Base-by-base conservation (phyloP, 1,284 basidiomycete genomes). In the Pholiota adiposa region DNA sequence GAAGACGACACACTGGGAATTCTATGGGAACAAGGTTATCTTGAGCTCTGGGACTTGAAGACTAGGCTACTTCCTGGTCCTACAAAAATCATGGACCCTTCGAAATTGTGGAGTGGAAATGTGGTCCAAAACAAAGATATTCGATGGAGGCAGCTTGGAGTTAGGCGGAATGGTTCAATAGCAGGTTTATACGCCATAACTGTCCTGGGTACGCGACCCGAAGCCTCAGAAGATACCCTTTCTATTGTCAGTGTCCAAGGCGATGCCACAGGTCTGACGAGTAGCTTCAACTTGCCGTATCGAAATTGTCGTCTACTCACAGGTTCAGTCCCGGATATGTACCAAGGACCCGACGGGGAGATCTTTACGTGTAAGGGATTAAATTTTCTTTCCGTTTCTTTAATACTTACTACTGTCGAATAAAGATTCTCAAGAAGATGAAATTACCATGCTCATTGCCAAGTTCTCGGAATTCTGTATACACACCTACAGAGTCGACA, bases 41-140 rank as follows among this genome's bases (percentile, higher is more conserved):
- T 92, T 3, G 85, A 91, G 58, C 64, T 94, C 1, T 96, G 89
- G 85, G 77, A 85, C 40, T 77, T 96, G 27, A 77, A 81, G 38
- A 93, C 89, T 0, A 81, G 86, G 8, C 74, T 87, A 19, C 80
- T 80, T 4, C 80, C 85, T n/a, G 86, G 86, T 2, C 82, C 80
- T 0, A 85, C 80, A n/a, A 88, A 88, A 64, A 77, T 81, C 5
- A 83, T 90, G 74, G 77, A 88, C 60, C 92, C 92, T 0, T 69
- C 69, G 8, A 72, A 79, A 49, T 53, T 83, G 0, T 89, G 85
- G 82, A 75, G 78, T 14, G 77, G 79, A 16, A 57, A 65, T 44
- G 57, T 80, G 5, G 62, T 59, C 0, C 66, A 70, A 0, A 61
- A 64, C 31, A 63, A 60, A 31, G 61, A 56, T 19, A 36, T 61